Evolutionary conservation across 2,329 filamentous ascomycete genomes (phyloP).

Genomic region (Sphaerostilbella broomeana): DNA sequence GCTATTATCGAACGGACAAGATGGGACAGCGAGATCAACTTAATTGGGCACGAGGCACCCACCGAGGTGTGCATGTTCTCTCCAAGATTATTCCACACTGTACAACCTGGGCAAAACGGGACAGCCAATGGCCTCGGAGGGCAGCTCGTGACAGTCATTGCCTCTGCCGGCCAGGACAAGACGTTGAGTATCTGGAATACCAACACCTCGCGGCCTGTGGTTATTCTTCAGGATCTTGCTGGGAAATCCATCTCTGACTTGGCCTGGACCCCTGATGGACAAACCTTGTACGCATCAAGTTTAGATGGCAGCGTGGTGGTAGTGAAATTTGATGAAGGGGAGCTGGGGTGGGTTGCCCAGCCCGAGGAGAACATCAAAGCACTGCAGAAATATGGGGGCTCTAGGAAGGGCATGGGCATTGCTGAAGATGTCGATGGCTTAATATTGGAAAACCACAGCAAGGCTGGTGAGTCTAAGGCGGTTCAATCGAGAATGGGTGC

Average conservation of each 20-base stretch:
- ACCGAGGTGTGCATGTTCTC: conserved; percentile 98
- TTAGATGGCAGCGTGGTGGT: conserved; percentile 84
- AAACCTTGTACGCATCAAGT: conserved; percentile 77
- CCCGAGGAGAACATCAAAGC: conserved; percentile 88
- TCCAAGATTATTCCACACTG: conserved; percentile 75
- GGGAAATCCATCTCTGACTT: conserved; percentile 91
- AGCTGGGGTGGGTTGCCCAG: conserved; percentile 82
- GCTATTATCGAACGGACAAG: conserved; percentile 87
- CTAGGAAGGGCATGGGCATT: conserved; percentile 81
- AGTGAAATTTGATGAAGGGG: conserved; percentile 74
- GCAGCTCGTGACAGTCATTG: conserved; percentile 79
- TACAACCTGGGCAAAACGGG: conserved; percentile 53
- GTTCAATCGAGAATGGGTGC: conserved; percentile 96
- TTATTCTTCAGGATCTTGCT: conserved; percentile 82
- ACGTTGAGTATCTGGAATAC: conserved; percentile 97
- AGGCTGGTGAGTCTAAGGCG: conserved; percentile 79
- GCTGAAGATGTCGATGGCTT: conserved; percentile 86
- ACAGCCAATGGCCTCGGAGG: conserved; percentile 37
- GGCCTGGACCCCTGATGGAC: conserved; percentile 88
- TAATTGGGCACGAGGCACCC: conserved; percentile 94
- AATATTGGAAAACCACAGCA: conserved; percentile 82
- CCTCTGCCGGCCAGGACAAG: conserved; percentile 94
- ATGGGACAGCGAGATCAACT: conserved; percentile 95
- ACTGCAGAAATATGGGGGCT: conserved; percentile 85
- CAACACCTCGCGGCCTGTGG: conserved; percentile 81